Conservation (phyloP, 1,284 basidiomycete genomes). For the Ustilago curta region DNA sequence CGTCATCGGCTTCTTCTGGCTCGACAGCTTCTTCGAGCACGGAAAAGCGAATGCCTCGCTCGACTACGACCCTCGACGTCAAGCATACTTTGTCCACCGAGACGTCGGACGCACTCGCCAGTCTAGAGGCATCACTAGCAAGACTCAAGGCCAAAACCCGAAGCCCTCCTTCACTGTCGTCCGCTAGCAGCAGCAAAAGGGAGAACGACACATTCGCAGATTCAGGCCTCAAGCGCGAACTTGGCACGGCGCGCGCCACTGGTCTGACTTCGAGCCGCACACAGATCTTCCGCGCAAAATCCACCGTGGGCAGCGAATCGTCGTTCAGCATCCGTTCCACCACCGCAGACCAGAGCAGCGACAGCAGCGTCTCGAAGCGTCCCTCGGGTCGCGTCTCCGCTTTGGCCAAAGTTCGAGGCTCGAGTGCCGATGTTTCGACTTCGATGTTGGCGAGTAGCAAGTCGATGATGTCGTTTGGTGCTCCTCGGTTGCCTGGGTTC, state of each 20-base stretch:
- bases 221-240: conserved; percentile 19
- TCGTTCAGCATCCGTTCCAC: conserved; percentile 17
- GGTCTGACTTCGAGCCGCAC: conserved; percentile 23
- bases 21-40: conserved; percentile 5
- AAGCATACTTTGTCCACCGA: conserved; percentile 43
- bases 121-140: conserved; percentile 49
- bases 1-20: conserved; percentile 9
- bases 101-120: conserved; percentile 48
- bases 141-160: conserved; percentile 34
- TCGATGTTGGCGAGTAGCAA: conserved; percentile 21
- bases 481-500: conserved; percentile 29
- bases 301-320: conserved; percentile 10
- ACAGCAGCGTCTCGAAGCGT: conserved; percentile 35
- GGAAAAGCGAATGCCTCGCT: conserved; percentile 13
- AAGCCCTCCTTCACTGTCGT: conserved; percentile 7
- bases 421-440: conserved; percentile 25
- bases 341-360: conserved; percentile 25
- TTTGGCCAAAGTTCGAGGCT: conserved; percentile 30
- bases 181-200: conserved; percentile 5
- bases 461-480: conserved; percentile 44
- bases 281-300: conserved; percentile 15
- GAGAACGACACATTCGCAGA: conserved; percentile 13
- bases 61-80: conserved; percentile 24
- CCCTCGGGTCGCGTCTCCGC: conserved; percentile 41
- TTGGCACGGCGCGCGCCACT: conserved; percentile 11